These are phyloP conservation scores for Serendipita vermifera DNA, from an alignment of 768 basidiomycete genomes.

Conservation along the genomic window DNA sequence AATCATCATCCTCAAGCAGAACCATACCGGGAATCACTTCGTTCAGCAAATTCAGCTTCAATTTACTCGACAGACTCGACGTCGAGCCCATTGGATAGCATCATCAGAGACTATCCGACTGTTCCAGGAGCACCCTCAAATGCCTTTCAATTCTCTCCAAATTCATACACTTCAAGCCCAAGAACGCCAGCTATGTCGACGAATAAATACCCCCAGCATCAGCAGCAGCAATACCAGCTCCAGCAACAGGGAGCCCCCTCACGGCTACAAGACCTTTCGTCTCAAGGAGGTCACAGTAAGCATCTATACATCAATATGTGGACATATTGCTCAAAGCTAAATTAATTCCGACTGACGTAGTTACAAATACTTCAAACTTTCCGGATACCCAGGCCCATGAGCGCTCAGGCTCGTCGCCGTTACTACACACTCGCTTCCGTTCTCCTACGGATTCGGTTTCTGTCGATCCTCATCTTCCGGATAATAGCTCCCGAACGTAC, in stretches of 20 bases:
- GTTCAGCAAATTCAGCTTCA: not conserved
- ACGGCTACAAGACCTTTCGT: no score
- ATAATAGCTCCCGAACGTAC: no score
- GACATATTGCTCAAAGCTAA: no score
- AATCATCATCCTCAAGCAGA: not conserved
- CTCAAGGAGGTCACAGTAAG: no score
- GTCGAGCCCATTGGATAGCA: constrained; percentile 4
- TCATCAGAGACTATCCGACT: constrained; percentile 4
- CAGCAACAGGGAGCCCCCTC: no score
- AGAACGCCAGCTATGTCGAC: not conserved
- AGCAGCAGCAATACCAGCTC: no score
- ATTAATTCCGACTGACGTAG: no score
- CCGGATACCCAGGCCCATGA: not conserved
- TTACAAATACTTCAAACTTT: no score
- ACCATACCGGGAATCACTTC: constrained; percentile 7
- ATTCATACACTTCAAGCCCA: not conserved
- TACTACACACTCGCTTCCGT: constrained; percentile 38
- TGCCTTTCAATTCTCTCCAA: constrained; percentile 5
- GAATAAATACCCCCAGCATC: not conserved
- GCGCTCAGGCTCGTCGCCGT: constrained; percentile 26
- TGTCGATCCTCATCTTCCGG: not conserved
- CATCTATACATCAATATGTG: no score
- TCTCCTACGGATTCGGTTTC: not conserved
- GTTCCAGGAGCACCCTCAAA: constrained; percentile 4
- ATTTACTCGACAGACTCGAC: not conserved